Conservation (phyloP, 345 rosid genomes). For the Garcia nutans region DNA sequence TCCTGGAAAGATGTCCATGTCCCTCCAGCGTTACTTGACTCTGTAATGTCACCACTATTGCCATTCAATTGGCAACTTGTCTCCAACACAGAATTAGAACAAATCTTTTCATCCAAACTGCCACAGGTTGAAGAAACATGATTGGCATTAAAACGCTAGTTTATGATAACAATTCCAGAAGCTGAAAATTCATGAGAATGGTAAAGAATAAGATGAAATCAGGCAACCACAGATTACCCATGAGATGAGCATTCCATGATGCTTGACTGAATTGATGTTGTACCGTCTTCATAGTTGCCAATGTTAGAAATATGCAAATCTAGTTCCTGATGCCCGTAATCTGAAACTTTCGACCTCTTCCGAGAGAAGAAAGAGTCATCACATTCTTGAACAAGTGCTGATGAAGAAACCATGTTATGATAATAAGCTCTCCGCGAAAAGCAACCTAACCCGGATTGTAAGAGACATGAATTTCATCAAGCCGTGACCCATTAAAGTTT, state of each 20-base stretch:
- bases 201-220: background rate
- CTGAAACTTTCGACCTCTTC: slow-evolving; percentile 43
- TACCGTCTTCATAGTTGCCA: slow-evolving; percentile 16
- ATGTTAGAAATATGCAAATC: slow-evolving; percentile 24
- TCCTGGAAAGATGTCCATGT: slow-evolving; percentile 36
- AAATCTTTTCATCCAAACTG: slow-evolving; percentile 38
- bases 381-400: slow-evolving; percentile 19
- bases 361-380: slow-evolving; percentile 18
- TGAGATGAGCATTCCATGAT: slow-evolving; percentile 32
- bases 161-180: background rate
- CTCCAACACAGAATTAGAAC: slow-evolving; percentile 41
- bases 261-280: slow-evolving; percentile 22
- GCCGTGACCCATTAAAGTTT: background rate
- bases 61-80: slow-evolving; percentile 66
- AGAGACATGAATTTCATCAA: background rate
- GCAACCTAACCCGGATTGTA: background rate
- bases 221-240: slow-evolving; percentile 32
- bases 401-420: slow-evolving; percentile 57
- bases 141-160: slow-evolving; percentile 27
- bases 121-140: slow-evolving; percentile 34
- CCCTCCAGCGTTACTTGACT: slow-evolving; percentile 44
- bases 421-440: slow-evolving; percentile 2
- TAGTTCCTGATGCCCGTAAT: slow-evolving; percentile 21
- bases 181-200: no score
- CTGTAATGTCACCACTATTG: slow-evolving; percentile 42